phyloP scores from a whole-genome alignment of 2,329 filamentous ascomycete genomes.

The Samsoniella hepiali region DNA sequence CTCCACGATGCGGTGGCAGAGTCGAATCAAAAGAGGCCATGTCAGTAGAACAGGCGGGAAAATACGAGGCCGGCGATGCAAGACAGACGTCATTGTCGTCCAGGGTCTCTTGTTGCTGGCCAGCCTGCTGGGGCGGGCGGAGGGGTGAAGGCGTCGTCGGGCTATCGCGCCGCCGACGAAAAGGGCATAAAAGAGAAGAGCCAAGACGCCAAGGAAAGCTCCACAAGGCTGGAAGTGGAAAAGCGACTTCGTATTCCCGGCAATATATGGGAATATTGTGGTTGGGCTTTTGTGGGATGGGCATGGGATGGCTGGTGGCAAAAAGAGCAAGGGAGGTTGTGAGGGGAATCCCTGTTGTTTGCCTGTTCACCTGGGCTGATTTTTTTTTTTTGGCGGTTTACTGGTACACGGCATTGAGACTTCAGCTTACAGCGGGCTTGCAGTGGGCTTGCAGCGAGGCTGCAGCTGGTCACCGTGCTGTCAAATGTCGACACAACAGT shows the following conservation, averaged over 20 bases:
- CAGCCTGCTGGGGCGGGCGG: background rate
- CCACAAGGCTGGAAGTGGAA: slow-evolving; percentile 3
- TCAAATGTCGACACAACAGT: too few relatives aligned
- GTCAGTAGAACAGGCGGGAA: background rate
- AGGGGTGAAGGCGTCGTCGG: background rate
- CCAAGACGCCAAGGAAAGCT: slow-evolving; percentile 12
- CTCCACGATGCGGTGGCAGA: background rate
- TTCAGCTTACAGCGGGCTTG: too few relatives aligned
- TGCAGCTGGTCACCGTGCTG: background rate
- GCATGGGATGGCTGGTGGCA: slow-evolving; percentile 8
- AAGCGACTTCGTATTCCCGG: slow-evolving; percentile 15
- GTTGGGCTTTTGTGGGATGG: background rate
- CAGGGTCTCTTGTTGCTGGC: background rate
- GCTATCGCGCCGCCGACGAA: background rate
- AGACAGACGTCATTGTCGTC: slow-evolving; percentile 16
- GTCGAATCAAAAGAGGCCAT: background rate
- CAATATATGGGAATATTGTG: slow-evolving; percentile 3
- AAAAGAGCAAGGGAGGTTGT: background rate
- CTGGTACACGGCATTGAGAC: too few relatives aligned
- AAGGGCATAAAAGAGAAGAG: background rate
- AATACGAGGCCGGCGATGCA: slow-evolving; percentile 15
- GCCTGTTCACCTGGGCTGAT: background rate
- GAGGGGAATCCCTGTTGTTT: too few relatives aligned
- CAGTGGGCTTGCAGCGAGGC: background rate
- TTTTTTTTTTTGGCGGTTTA: background rate